Percentiles rank a stretch among this genome's conserved stretches.
Evolutionary conservation across 2,329 filamentous ascomycete species (phyloP).

Genomic region (Claviceps capensis): DNA sequence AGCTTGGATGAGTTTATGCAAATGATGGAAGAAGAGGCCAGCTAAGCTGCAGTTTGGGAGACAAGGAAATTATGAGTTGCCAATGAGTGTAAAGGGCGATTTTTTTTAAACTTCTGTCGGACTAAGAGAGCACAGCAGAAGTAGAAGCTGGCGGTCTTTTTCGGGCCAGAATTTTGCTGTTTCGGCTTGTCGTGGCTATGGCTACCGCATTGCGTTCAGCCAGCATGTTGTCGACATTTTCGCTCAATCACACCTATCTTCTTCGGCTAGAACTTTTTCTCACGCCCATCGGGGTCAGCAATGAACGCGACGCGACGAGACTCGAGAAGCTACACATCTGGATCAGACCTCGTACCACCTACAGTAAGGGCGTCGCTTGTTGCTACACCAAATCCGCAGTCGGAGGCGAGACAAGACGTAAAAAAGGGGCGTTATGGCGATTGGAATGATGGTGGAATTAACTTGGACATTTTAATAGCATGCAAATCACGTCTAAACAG

Average conservation of each 20-base stretch:
- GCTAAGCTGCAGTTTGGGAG: constrained; percentile 8
- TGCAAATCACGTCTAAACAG: constrained; percentile 12
- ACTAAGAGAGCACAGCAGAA: neutral
- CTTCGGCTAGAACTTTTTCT: too few relatives aligned
- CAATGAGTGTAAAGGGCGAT: neutral
- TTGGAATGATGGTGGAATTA: neutral
- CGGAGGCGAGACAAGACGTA: neutral
- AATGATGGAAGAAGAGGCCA: constrained; percentile 38
- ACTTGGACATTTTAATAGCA: constrained; percentile 5
- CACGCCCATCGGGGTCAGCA: too few relatives aligned
- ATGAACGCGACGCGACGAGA: too few relatives aligned
- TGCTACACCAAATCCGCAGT: neutral
- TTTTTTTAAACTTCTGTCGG: neutral
- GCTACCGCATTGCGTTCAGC: neutral
- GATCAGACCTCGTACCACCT: neutral
- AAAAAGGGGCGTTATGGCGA: constrained; percentile 1
- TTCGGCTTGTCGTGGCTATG: neutral
- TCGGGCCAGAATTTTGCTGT: neutral
- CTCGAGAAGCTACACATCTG: neutral
- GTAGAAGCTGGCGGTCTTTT: neutral
- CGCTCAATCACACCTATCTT: neutral
- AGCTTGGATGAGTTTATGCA: constrained; percentile 56
- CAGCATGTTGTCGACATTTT: neutral
- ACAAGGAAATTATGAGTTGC: neutral
- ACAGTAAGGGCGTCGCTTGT: neutral